These are phyloP conservation scores for Colletotrichum sp. DNA, from an alignment of 2,329 filamentous ascomycete species.

Conservation along the genomic window DNA sequence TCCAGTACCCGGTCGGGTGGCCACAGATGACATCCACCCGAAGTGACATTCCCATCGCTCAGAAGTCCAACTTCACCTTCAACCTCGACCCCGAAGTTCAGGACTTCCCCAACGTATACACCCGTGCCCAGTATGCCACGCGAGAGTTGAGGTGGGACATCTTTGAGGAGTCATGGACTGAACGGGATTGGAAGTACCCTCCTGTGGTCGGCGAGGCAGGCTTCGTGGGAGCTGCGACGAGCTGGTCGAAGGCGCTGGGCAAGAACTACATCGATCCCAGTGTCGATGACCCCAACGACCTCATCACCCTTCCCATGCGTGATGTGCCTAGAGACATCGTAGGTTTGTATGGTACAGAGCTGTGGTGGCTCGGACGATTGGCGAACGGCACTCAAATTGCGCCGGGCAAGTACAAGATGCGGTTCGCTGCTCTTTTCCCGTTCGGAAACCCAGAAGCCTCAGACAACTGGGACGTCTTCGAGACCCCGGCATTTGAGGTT, in stretches of 20 bases:
- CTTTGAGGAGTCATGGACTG: slow-evolving; percentile 41
- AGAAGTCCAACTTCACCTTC: slow-evolving; percentile 31
- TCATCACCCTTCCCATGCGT: slow-evolving; percentile 41
- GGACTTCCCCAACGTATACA: slow-evolving; percentile 30
- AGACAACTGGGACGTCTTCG: slow-evolving; percentile 17
- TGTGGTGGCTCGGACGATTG: slow-evolving; percentile 48
- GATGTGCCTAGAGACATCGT: slow-evolving; percentile 36
- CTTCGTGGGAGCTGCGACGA: slow-evolving; percentile 49
- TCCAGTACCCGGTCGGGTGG: slow-evolving; percentile 10
- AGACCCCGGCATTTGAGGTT: slow-evolving; percentile 29
- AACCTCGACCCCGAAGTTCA: slow-evolving; percentile 25
- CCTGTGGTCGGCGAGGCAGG: slow-evolving; percentile 39
- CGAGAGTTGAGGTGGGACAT: slow-evolving; percentile 37
- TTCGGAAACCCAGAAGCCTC: slow-evolving; percentile 11
- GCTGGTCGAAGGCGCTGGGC: slow-evolving; percentile 37
- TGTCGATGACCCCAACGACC: slow-evolving; percentile 40
- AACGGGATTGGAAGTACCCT: slow-evolving; percentile 47
- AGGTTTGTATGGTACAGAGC: slow-evolving; percentile 25
- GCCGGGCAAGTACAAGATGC: slow-evolving; percentile 41
- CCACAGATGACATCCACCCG: slow-evolving; percentile 9
- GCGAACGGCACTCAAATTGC: slow-evolving; percentile 45
- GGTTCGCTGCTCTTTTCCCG: slow-evolving; percentile 11
- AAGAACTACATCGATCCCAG: slow-evolving; percentile 39
- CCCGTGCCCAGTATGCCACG: slow-evolving; percentile 26
- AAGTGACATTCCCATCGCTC: slow-evolving; percentile 1